Evolutionary conservation across 108 stramenopile species (phyloP).

Genomic region (Cyclostephanos invisitatus): DNA sequence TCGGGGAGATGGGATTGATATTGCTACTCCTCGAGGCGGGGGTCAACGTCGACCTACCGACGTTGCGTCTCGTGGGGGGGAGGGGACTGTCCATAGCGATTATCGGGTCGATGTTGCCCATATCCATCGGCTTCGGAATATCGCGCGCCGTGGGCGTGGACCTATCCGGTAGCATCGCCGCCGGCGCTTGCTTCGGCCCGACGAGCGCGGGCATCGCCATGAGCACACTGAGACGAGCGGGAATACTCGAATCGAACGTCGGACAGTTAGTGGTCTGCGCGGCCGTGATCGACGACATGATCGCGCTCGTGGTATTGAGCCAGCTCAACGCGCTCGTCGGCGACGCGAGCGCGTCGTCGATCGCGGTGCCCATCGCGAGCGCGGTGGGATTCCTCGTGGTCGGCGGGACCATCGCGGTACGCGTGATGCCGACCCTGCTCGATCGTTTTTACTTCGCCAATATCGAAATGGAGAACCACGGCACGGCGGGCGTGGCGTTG

Average conservation of each 20-base stretch:
- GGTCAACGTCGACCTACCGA: constrained; percentile 78
- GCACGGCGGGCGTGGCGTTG: constrained; percentile 56
- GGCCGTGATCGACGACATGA: constrained; percentile 87
- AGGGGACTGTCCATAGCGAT: constrained; percentile 77
- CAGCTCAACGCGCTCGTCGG: constrained; percentile 67
- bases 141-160: constrained; percentile 59
- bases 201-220: constrained; percentile 82
- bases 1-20: constrained; percentile 80
- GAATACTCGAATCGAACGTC: constrained; percentile 77
- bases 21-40: constrained; percentile 82
- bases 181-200: constrained; percentile 78
- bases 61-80: constrained; percentile 74
- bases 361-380: constrained; percentile 70
- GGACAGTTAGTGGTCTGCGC: constrained; percentile 86
- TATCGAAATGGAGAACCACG: constrained; percentile 41
- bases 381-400: constrained; percentile 66
- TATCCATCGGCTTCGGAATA: constrained; percentile 66
- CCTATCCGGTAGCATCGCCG: constrained; percentile 59
- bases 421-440: constrained; percentile 58
- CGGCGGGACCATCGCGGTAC: constrained; percentile 73
- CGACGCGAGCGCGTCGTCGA: constrained; percentile 46
- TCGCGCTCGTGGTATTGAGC: constrained; percentile 77
- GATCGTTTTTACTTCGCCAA: constrained; percentile 42
- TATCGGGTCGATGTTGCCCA: constrained; percentile 75
- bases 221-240: constrained; percentile 68